Conservation (phyloP, 495 filamentous ascomycete species). For the Neurospora pannonica region DNA sequence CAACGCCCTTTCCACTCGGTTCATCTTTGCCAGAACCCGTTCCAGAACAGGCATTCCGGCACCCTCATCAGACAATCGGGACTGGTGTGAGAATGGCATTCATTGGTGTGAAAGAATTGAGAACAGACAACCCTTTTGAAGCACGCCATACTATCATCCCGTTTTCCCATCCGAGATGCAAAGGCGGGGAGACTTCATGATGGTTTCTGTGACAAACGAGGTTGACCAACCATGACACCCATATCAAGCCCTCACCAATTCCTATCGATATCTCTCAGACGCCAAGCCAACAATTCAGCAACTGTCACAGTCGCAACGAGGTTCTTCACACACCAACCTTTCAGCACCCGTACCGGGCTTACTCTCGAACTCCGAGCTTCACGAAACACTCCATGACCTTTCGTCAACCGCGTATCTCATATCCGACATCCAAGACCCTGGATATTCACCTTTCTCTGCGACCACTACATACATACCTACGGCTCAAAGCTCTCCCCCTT, state of each 20-base stretch:
- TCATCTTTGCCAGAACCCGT: not conserved
- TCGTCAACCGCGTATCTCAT: rapidly evolving
- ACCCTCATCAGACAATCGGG: not conserved
- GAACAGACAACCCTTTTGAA: not conserved
- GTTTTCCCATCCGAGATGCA: not conserved
- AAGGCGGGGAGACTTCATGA: not conserved
- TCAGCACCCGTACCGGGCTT: no score
- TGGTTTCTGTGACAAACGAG: not conserved
- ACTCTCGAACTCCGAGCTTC: no score
- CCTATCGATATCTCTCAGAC: no score
- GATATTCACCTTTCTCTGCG: not conserved
- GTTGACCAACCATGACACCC: not conserved
- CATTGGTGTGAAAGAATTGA: not conserved
- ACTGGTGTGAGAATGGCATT: not conserved
- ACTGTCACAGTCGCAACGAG: no score
- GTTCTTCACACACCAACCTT: no score
- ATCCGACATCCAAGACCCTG: not conserved
- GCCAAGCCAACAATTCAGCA: no score
- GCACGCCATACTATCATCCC: not conserved
- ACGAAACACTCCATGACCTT: no score
- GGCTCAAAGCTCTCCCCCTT: no score
- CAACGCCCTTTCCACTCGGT: not conserved
- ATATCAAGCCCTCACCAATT: no score
- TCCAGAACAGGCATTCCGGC: not conserved
- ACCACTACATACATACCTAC: no score